Evolutionary conservation across 2,329 filamentous ascomycete genomes (phyloP).

Genomic region (Teratosphaeria zuluensis): DNA sequence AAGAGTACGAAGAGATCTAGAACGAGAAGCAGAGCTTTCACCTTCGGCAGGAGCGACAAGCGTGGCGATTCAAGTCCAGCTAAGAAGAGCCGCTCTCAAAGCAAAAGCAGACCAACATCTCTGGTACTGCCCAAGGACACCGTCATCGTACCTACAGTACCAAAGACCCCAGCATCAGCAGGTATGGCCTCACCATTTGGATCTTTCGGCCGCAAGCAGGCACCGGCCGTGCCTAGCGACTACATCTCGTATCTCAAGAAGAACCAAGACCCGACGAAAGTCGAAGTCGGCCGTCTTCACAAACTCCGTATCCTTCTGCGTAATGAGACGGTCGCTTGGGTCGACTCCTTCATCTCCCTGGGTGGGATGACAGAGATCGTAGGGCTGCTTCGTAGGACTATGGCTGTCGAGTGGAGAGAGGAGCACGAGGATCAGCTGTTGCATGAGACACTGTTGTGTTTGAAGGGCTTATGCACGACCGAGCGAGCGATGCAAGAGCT

Average conservation of each 20-base stretch:
- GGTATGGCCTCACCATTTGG: constrained; percentile 16
- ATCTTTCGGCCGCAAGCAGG: constrained; percentile 18
- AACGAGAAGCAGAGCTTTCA: constrained; percentile 68
- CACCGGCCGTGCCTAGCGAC: constrained; percentile 58
- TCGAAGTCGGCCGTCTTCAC: constrained; percentile 92
- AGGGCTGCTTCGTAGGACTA: constrained; percentile 75
- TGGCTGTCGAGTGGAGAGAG: constrained; percentile 94
- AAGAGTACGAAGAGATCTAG: constrained; percentile 34
- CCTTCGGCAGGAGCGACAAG: constrained; percentile 58
- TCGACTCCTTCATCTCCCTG: constrained; percentile 78
- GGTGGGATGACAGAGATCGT: constrained; percentile 92
- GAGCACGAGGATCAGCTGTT: constrained; percentile 91
- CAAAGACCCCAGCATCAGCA: constrained; percentile 2
- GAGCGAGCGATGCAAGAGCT: constrained; percentile 76
- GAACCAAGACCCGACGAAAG: constrained; percentile 66
- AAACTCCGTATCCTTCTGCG: constrained; percentile 81
- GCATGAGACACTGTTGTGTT: constrained; percentile 82
- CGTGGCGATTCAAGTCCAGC: constrained; percentile 44
- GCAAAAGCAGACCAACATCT: constrained; percentile 47
- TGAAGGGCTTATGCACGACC: constrained; percentile 91
- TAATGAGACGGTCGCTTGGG: constrained; percentile 94
- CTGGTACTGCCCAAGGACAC: constrained; percentile 48
- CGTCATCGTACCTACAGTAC: neutral
- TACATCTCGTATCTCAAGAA: constrained; percentile 80
- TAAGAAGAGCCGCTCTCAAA: constrained; percentile 59